Conservation (phyloP, 768 basidiomycete species). For the Auricularia auricula-judae region DNA sequence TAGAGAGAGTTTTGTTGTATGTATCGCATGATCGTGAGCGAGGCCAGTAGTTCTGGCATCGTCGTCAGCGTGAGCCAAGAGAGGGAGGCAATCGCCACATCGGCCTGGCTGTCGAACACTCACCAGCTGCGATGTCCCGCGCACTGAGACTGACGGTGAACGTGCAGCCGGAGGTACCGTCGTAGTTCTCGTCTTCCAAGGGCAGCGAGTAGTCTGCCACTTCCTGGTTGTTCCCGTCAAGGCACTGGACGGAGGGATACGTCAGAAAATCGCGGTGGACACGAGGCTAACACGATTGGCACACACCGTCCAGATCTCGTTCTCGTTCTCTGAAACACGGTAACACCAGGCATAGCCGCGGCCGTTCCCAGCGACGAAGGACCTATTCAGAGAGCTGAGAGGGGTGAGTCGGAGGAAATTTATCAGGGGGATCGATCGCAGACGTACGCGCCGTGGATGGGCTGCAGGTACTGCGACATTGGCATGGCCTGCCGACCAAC, state of each 20-base stretch:
- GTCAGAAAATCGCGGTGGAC: background rate
- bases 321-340: background rate
- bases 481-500: background rate
- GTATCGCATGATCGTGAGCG: background rate
- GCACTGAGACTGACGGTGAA: background rate
- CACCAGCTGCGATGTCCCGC: background rate
- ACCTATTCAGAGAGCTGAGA: background rate
- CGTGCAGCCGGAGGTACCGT: background rate
- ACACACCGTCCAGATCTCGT: background rate
- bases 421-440: background rate
- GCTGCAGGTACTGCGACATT: background rate
- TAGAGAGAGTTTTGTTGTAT: background rate
- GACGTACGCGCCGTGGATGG: background rate
- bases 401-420: background rate
- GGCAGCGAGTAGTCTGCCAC: background rate
- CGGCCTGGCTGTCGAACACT: background rate
- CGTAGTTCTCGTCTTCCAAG: background rate
- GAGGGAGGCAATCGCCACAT: background rate
- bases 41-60: background rate
- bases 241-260: background rate
- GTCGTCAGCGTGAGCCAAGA: background rate
- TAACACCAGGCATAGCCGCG: background rate
- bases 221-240: background rate
- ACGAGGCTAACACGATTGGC: background rate
- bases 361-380: background rate